Percentiles rank a stretch among this genome's conserved stretches.
phyloP scores from a whole-genome alignment of 2,329 filamentous ascomycete genomes.

The Colletotrichum limetticola region DNA sequence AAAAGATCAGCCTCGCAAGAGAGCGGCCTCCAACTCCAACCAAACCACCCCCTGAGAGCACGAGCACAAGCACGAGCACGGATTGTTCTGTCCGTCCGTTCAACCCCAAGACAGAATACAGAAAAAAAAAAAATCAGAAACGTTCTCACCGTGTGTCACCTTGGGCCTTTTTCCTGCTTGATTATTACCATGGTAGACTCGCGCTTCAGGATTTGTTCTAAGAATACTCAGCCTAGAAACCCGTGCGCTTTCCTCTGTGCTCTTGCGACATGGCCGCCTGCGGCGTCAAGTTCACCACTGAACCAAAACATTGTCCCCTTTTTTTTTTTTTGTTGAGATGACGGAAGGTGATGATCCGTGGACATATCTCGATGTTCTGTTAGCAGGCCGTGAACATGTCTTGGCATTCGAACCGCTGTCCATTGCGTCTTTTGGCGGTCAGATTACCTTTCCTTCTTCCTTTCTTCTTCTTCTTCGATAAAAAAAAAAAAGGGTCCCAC shows the following conservation, averaged over 20 bases:
- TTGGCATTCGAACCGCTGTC: constrained; percentile 27
- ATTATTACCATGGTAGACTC: background rate
- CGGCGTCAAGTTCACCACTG: no score
- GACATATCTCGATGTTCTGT: background rate
- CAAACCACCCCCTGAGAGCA: no score
- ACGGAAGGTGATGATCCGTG: background rate
- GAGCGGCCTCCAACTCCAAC: background rate
- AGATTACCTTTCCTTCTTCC: background rate
- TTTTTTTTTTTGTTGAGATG: background rate
- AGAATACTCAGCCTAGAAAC: no score
- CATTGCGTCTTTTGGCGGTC: constrained; percentile 2
- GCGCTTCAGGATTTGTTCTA: no score
- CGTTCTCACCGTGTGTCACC: no score
- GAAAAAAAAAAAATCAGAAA: no score
- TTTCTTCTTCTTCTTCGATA: no score
- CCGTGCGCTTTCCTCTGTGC: no score
- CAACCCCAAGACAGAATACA: no score
- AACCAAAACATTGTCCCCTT: no score
- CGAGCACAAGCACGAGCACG: background rate
- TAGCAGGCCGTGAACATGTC: background rate
- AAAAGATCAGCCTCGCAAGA: background rate
- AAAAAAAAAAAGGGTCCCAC: background rate
- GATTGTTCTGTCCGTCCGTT: background rate
- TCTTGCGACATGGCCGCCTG: no score
- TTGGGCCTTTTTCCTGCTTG: background rate